phyloP scores from a whole-genome alignment of 208 protist genomes.

The Porcisia deanei region DNA sequence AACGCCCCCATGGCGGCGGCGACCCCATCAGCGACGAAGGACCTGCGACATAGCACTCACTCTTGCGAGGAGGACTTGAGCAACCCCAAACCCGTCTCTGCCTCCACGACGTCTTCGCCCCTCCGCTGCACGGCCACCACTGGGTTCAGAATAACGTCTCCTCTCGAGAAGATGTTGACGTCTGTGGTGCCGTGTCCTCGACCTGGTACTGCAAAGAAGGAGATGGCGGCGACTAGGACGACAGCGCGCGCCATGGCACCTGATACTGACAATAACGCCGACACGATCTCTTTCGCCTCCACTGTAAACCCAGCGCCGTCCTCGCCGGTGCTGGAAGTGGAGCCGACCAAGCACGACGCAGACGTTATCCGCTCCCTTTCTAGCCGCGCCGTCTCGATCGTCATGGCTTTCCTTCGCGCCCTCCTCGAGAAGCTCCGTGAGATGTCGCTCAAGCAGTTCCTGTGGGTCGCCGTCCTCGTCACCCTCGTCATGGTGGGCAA shows the following conservation, averaged over 20 bases:
- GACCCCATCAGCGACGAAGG: background rate
- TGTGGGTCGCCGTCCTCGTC: constrained; percentile 55
- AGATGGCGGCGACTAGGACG: background rate
- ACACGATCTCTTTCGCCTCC: constrained; percentile 6
- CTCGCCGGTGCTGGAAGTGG: background rate
- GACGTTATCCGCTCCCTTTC: background rate
- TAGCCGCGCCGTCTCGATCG: background rate
- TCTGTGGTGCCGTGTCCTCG: background rate
- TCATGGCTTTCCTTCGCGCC: constrained; percentile 5
- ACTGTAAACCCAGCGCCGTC: background rate
- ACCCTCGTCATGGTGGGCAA: constrained; percentile 70
- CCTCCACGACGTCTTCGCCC: background rate
- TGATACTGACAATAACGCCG: background rate
- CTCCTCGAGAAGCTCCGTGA: constrained; percentile 17
- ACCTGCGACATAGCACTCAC: background rate
- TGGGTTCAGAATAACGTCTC: background rate
- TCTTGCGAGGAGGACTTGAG: background rate
- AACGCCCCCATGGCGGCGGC: background rate
- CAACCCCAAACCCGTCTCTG: background rate
- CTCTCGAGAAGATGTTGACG: background rate
- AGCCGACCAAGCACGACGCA: background rate
- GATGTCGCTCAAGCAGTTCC: constrained; percentile 39
- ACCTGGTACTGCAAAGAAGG: background rate
- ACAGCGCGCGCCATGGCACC: background rate
- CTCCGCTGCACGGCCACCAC: background rate